phyloP scores from a whole-genome alignment of 2,329 filamentous ascomycete genomes.

The Ophiosphaerella narmari region DNA sequence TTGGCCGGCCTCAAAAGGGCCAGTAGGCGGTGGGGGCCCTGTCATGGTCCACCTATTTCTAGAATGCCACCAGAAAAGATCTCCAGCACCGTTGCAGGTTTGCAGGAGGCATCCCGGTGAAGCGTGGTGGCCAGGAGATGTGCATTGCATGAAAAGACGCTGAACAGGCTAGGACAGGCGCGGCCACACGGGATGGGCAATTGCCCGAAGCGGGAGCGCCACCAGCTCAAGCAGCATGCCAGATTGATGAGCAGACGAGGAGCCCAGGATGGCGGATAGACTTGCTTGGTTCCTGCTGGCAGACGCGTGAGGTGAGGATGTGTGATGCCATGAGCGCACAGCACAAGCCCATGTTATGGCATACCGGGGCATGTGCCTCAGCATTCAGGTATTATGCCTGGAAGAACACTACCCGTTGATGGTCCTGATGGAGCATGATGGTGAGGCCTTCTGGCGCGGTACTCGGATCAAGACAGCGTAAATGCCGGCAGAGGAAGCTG shows the following conservation, averaged over 20 bases:
- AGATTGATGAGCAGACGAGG: conserved; percentile 38
- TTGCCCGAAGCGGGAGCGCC: conserved; percentile 41
- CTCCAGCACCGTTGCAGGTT: conserved; percentile 47
- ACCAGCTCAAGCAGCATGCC: conserved; percentile 39
- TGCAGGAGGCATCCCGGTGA: conserved; percentile 43
- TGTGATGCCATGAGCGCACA: conserved; percentile 7
- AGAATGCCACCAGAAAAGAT: conserved; percentile 49
- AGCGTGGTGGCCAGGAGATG: conserved; percentile 43
- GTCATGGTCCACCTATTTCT: conserved; percentile 46
- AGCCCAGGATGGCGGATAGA: conserved; percentile 33
- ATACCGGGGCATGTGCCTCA: conserved; percentile 29
- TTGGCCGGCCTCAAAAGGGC: conserved; percentile 36
- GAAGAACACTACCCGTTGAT: conserved; percentile 30
- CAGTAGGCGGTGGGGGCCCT: conserved; percentile 31
- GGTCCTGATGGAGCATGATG: conserved; percentile 30
- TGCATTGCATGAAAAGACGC: conserved; percentile 44
- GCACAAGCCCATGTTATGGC: conserved; percentile 9
- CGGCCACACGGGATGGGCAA: conserved; percentile 28
- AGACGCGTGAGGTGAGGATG: conserved; percentile 11
- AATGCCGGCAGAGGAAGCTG: conserved; percentile 40
- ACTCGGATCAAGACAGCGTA: conserved; percentile 35
- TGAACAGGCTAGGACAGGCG: conserved; percentile 39
- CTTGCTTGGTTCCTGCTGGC: conserved; percentile 28
- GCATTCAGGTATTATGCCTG: conserved; percentile 32
- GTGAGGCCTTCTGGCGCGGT: conserved; percentile 25